Evolutionary conservation across 768 basidiomycete species (phyloP), one percentile per base, ranked within the genome.

Genomic region (Exidia glandulosa): DNA sequence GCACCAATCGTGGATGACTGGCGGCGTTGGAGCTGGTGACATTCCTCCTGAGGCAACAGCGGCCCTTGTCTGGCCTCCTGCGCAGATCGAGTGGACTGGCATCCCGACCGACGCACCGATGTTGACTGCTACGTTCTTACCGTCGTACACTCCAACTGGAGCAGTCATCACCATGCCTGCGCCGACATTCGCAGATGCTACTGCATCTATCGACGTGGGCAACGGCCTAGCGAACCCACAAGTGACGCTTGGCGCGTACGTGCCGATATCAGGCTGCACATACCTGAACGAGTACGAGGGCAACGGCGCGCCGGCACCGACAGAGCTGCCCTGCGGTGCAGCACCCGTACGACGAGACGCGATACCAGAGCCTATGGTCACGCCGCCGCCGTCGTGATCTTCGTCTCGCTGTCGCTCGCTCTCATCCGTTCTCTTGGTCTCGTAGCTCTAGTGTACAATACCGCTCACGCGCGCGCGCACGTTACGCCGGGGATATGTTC

Each of bases 231-330:
- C 77, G 59, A 88, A 94, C 69, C 62, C 86, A 2, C 71, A 76
- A 2, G 95, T 97, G 71, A 84, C 74, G 9, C 75, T 75, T 19
- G 78, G 79, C 16, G 77, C 83, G 63, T 81, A 79, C 70, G 84
- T 83, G 12, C 74, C 78, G 2, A 83, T 90, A 36, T 71, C 84
- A 7, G 82, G 84, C 1, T 99, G 95, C 74, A 77, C 77, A 13
- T 97, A 96, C 68, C 85, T 88, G 31, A 78, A 91, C 68, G 84
- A 90, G 14, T 94, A 91, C 90, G 74, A 87, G 48, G 83, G 82
- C 27, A 77, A 81, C 5, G 71, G 65, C 55, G 80, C 50, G 30
- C 25, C 14, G 27, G 10, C 83, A 19, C 88, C 88, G 3, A 77
- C 80, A 2, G 81, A 85, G 23, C 71, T 81, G 63, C 85, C 82